Conservation (phyloP, 1,284 basidiomycete species). For the Moniliella sp. region DNA sequence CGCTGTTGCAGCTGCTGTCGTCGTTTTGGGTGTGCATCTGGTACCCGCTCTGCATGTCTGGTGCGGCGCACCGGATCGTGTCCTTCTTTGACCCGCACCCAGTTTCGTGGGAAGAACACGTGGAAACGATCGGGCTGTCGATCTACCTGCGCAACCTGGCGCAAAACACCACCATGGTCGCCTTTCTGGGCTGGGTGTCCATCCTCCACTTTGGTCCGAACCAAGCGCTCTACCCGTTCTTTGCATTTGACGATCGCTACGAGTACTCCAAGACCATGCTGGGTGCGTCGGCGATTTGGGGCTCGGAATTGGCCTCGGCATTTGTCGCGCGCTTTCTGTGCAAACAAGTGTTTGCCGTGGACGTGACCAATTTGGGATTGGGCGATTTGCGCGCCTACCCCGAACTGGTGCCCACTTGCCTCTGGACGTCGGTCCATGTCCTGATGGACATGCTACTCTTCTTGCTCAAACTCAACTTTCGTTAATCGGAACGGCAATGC, state of each 20-base stretch:
- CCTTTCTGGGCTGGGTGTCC: slow-evolving; percentile 37
- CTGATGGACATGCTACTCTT: slow-evolving; percentile 42
- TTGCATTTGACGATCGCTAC: slow-evolving; percentile 40
- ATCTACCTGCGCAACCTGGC: slow-evolving; percentile 41
- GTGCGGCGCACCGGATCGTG: slow-evolving; percentile 35
- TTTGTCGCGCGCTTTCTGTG: slow-evolving; percentile 37
- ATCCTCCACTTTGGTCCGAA: slow-evolving; percentile 41
- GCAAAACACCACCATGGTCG: slow-evolving; percentile 40
- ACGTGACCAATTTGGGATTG: slow-evolving; percentile 39
- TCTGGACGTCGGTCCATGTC: slow-evolving; percentile 41
- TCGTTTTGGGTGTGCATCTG: slow-evolving; percentile 39
- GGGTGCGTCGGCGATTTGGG: slow-evolving; percentile 41
- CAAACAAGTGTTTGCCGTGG: slow-evolving; percentile 35
- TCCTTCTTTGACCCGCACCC: slow-evolving; percentile 37
- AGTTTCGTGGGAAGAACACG: slow-evolving; percentile 39
- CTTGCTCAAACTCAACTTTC: slow-evolving; percentile 24
- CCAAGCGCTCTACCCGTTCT: slow-evolving; percentile 41
- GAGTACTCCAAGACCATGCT: slow-evolving; percentile 41
- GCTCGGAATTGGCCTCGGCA: slow-evolving; percentile 38
- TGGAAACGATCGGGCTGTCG: slow-evolving; percentile 36
- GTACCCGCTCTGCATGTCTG: slow-evolving; percentile 41
- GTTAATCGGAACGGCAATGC: slow-evolving; percentile 1
- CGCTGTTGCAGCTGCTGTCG: slow-evolving; percentile 40
- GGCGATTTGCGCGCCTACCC: slow-evolving; percentile 41
- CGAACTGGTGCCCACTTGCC: slow-evolving; percentile 33